Percentiles rank a stretch among this genome's conserved stretches.
Conservation (phyloP, 2,329 filamentous ascomycete genomes). For the Coleophoma eucalyptorum region DNA sequence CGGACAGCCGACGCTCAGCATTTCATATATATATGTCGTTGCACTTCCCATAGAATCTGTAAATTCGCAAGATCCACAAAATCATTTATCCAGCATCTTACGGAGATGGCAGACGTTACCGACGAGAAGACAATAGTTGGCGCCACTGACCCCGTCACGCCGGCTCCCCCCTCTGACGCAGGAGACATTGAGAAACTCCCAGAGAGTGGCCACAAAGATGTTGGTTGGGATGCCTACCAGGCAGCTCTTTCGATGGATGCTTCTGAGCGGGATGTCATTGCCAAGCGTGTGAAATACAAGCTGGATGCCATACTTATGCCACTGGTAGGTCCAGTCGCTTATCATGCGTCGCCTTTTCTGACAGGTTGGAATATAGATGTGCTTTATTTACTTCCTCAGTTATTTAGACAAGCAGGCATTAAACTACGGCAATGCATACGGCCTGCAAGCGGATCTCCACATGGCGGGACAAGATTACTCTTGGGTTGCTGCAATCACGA, state of each 20-base stretch:
- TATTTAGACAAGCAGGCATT: slow-evolving; percentile 31
- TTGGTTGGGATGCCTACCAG: slow-evolving; percentile 19
- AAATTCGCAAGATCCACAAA: too few relatives aligned
- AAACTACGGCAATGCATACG: slow-evolving; percentile 37
- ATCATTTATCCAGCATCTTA: too few relatives aligned
- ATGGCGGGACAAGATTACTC: slow-evolving; percentile 37
- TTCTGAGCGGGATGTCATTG: slow-evolving; percentile 26
- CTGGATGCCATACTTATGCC: slow-evolving; percentile 31
- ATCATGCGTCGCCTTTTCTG: slow-evolving; percentile 25
- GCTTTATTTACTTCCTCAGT: slow-evolving; percentile 28
- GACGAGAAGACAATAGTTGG: too few relatives aligned
- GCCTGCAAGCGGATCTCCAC: slow-evolving; percentile 34
- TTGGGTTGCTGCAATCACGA: slow-evolving; percentile 36
- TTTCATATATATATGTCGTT: too few relatives aligned
- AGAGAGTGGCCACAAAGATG: not conserved
- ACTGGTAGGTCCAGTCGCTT: slow-evolving; percentile 20
- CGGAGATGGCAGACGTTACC: too few relatives aligned
- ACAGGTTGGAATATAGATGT: slow-evolving; percentile 1
- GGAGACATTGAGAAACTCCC: not conserved
- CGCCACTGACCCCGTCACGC: too few relatives aligned
- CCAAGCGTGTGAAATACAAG: slow-evolving; percentile 29
- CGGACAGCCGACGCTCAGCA: too few relatives aligned
- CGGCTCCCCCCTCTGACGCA: not conserved
- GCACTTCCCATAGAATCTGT: too few relatives aligned
- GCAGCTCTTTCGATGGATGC: slow-evolving; percentile 29